Conservation (phyloP, 306 rosid genomes). For the Purshia tridentata region DNA sequence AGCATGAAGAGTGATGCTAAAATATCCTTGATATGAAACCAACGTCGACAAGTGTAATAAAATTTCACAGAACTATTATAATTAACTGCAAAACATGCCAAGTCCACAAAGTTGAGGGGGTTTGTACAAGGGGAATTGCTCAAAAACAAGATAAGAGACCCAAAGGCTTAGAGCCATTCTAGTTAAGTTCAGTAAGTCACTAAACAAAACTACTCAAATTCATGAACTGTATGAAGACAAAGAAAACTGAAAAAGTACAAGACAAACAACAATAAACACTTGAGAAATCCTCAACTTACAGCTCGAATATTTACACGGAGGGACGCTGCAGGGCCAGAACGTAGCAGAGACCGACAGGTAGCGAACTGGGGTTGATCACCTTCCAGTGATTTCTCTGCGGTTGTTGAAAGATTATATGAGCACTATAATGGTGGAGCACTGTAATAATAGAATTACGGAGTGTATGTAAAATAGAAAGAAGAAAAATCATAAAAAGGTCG, state of each 20-base stretch:
- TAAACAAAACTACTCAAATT: neutral
- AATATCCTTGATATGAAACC: too few species aligned
- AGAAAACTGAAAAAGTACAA: slow-evolving; percentile 20
- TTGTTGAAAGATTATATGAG: neutral
- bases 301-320: slow-evolving; percentile 83
- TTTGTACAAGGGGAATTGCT: too few species aligned
- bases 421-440: slow-evolving; percentile 4
- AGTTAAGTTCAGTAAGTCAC: neutral
- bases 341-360: slow-evolving; percentile 73
- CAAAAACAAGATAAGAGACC: too few species aligned
- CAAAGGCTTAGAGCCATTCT: slow-evolving; percentile 20
- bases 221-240: neutral
- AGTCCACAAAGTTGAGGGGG: too few species aligned
- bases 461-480: neutral
- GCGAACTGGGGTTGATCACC: slow-evolving; percentile 60
- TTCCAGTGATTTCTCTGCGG: slow-evolving; percentile 62
- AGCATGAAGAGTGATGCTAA: slow-evolving; percentile 7
- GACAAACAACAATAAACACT: slow-evolving; percentile 5
- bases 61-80: too few species aligned
- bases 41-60: too few species aligned
- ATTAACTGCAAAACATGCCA: too few species aligned
- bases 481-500: too few species aligned
- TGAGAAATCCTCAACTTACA: slow-evolving; percentile 46
- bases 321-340: slow-evolving; percentile 89
- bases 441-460: neutral